Evolutionary conservation across 176 grass and related monocot species (phyloP), one percentile per base, ranked within the genome.

Genomic region (Zoysia pacifica): DNA sequence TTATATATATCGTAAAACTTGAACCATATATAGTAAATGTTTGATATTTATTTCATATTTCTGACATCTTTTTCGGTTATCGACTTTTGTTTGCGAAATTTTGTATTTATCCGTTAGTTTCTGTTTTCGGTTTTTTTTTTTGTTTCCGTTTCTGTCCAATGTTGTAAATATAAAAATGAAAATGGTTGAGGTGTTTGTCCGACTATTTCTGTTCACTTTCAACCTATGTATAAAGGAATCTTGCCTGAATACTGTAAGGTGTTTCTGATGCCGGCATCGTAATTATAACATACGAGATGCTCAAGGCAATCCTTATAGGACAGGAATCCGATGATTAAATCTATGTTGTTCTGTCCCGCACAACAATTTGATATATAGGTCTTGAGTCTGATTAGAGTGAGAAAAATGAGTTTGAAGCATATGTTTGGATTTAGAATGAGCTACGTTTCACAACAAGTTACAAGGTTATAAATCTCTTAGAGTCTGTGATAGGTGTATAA

Each of bases 161-260:
- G 28, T 28, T 28, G 28, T 28, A 28, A 28, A 28, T 28, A 28
- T 28, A 28, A 28, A 28, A 28, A 28, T 28, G 28, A 28, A 28
- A 28, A 28, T 28, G 28, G 28, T 28, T 28, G 28, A 28, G 28
- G 28, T 28, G 28, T 28, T 28, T 28, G 28, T 28, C 28, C 28
- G 28, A 28, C 28, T 28, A 28, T 28, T 28, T 28, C 28, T 28
- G 28, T 28, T 28, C 28, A 28, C 28, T 28, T 28, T 28, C 28
- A 28, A 28, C 28, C 28, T 28, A 28, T 98, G 71, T 98, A 98
- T 72, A 91, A 92, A 98, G 95, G 95, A 78, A 98, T 98, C 62
- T 82, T 94, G 82, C 95, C 92, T 0, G 95, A 97, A 76, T 97
- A 97, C 86, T 97, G 87, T 80, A 94, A 97, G 74, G 95, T 97